A percentile compares a stretch with the other conserved stretches of the same genome.
Evolutionary conservation across 78 protist species (phyloP).

Genomic region (Guillardia theta): DNA sequence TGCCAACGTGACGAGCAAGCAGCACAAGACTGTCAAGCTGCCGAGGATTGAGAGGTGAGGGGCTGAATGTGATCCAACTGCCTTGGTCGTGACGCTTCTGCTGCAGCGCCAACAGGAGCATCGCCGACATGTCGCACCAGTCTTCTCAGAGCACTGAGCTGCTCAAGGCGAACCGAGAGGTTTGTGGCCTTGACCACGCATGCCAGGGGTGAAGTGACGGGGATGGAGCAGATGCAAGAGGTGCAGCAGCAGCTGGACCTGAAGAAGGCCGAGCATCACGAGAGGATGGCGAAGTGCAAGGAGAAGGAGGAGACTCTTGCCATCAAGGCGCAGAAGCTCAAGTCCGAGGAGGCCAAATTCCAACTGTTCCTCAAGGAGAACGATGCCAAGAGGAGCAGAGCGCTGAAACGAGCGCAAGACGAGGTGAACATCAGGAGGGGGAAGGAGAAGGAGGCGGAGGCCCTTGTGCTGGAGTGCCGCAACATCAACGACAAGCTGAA

Average conservation of each 20-base stretch:
- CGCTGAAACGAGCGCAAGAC: neutral
- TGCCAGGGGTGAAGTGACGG: too few species aligned
- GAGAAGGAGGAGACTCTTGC: neutral
- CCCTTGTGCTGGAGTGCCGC: neutral
- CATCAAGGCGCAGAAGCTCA: neutral
- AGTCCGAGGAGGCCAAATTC: neutral
- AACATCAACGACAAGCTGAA: neutral
- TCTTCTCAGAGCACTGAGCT: neutral
- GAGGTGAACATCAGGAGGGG: neutral
- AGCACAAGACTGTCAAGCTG: neutral
- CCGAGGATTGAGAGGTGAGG: neutral
- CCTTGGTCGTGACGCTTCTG: too few species aligned
- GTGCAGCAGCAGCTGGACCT: neutral
- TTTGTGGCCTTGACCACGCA: too few species aligned
- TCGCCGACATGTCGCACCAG: too few species aligned
- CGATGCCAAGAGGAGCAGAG: neutral
- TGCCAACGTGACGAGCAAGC: neutral
- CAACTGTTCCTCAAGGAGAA: constrained; percentile 16
- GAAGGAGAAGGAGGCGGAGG: constrained; percentile 1
- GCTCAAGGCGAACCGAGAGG: neutral
- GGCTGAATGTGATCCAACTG: neutral
- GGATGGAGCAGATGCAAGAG: constrained; percentile 34
- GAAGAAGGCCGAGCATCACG: neutral
- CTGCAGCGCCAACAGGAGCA: too few species aligned
- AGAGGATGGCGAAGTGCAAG: neutral